Evolutionary conservation across 2,329 filamentous ascomycete genomes (phyloP), one percentile per base, ranked within the genome.

Genomic region (Penicillium sp.): DNA sequence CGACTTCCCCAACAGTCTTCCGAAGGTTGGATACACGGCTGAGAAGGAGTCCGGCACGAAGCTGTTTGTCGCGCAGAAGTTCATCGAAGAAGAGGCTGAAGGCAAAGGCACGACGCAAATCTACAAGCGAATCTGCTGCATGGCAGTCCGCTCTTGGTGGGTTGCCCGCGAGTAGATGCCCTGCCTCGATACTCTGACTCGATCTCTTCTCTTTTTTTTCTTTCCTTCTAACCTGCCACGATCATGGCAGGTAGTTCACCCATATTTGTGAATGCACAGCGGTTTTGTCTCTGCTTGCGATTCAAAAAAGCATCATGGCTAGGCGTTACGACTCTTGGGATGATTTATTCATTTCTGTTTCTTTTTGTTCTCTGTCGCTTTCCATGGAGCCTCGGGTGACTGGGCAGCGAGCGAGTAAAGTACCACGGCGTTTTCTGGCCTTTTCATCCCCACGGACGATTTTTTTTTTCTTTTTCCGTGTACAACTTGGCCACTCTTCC

Each of bases 21-120:
- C 85, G 8, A 76, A 79, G 50, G 84, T 86, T 1, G 82, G 85
- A 51, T 86, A 88, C 61, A 80, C 88, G 5, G 88, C 89, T 70
- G 89, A 91, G 76, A 85, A 82, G 49, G 88, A 91, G 53, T 83
- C 87, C 1, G 86, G 87, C 64, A 88, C 85, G 71, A 88, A 88
- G 72, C 82, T 91, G 15, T 85, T 85, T 8, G 88, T 91, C 19
- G 89, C 89, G 2, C 87, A 88, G 69, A 88, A 87, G 72, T 91
- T 91, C 70, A 84, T 92, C 30, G 83, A 86, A 61, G 84, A 88
- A 63, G 88, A 91, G 72, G 84, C 87, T 9, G 82, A 84, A 58
- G 84, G 85, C 13, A 87, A 88, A n/a, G 89, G 88, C n/a, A 91
- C 89, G 1, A 91, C 88, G 1, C 91, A 91, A 65, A 87, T 91